Evolutionary conservation across 306 rosid species (phyloP).

Genomic region (Prunus dulcis): DNA sequence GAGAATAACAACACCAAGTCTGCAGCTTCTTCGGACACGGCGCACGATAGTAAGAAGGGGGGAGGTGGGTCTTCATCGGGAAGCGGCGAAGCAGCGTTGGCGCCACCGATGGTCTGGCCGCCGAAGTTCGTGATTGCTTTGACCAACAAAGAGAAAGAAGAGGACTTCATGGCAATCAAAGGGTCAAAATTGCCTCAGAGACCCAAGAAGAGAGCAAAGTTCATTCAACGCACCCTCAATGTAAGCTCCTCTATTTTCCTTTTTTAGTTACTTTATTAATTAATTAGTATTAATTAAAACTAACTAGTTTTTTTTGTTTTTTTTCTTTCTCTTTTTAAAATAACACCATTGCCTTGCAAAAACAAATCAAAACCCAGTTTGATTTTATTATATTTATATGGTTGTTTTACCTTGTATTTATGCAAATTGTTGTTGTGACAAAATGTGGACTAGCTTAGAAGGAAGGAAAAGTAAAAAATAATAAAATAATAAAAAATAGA

Average conservation of each 20-base stretch:
- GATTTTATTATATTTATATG: no score
- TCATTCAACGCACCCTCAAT: slow-evolving; percentile 84
- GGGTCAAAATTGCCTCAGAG: slow-evolving; percentile 89
- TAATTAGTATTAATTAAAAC: background rate
- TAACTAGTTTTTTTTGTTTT: background rate
- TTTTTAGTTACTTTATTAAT: background rate
- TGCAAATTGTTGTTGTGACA: background rate
- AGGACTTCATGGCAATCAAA: slow-evolving; percentile 86
- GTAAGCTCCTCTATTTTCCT: slow-evolving; percentile 47
- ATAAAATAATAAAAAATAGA: background rate
- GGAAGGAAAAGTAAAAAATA: background rate
- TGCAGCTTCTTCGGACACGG: slow-evolving; percentile 80
- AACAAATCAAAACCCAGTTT: no score
- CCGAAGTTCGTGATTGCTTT: slow-evolving; percentile 88
- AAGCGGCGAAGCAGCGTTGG: slow-evolving; percentile 65
- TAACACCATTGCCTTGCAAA: background rate
- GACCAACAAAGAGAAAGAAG: slow-evolving; percentile 93
- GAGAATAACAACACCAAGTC: slow-evolving; percentile 49
- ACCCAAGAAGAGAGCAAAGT: slow-evolving; percentile 88
- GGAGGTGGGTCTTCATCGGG: slow-evolving; percentile 74
- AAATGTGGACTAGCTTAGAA: background rate
- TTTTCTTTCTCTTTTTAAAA: no score
- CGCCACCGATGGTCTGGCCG: slow-evolving; percentile 66
- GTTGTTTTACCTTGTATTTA: background rate
- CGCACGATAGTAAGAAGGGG: slow-evolving; percentile 92